Evolutionary conservation across 805 yeast genomes (phyloP).

Genomic region (Tetrapisispora taiwanensis): DNA sequence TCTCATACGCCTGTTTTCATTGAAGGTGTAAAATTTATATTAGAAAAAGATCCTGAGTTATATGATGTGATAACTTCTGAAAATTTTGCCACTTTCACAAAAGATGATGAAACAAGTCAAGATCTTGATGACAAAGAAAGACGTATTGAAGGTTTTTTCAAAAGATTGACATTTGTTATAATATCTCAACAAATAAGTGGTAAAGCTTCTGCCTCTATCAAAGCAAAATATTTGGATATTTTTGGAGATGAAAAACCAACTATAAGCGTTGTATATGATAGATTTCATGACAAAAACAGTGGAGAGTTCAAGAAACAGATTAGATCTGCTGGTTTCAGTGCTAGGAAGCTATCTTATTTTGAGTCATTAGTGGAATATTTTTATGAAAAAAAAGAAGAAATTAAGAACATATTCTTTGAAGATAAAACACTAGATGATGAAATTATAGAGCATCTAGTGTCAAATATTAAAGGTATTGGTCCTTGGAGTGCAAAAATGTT

Average conservation of each 20-base stretch:
- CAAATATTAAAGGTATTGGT: slow-evolving; percentile 59
- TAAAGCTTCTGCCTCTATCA: slow-evolving; percentile 63
- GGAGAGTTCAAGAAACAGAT: slow-evolving; percentile 36
- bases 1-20: slow-evolving; percentile 28
- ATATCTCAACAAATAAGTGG: slow-evolving; percentile 74
- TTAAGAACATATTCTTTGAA: slow-evolving; percentile 30
- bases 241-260: slow-evolving; percentile 39
- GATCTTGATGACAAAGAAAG: slow-evolving; percentile 1
- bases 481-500: slow-evolving; percentile 90
- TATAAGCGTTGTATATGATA: background rate
- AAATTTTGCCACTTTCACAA: slow-evolving; percentile 25
- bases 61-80: slow-evolving; percentile 16
- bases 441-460: slow-evolving; percentile 38
- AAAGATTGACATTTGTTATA: slow-evolving; percentile 38
- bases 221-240: slow-evolving; percentile 33
- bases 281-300: slow-evolving; percentile 36
- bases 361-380: slow-evolving; percentile 46
- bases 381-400: slow-evolving; percentile 28
- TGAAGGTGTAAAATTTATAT: slow-evolving; percentile 27
- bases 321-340: slow-evolving; percentile 58
- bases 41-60: slow-evolving; percentile 32
- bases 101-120: slow-evolving; percentile 2
- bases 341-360: slow-evolving; percentile 55
- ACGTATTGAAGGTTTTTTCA: slow-evolving; percentile 30
- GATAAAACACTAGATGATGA: slow-evolving; percentile 33